Evolutionary conservation across 1,284 basidiomycete species (phyloP), one percentile per base, ranked within the genome.

Genomic region (Cystobasidium pallidum): DNA sequence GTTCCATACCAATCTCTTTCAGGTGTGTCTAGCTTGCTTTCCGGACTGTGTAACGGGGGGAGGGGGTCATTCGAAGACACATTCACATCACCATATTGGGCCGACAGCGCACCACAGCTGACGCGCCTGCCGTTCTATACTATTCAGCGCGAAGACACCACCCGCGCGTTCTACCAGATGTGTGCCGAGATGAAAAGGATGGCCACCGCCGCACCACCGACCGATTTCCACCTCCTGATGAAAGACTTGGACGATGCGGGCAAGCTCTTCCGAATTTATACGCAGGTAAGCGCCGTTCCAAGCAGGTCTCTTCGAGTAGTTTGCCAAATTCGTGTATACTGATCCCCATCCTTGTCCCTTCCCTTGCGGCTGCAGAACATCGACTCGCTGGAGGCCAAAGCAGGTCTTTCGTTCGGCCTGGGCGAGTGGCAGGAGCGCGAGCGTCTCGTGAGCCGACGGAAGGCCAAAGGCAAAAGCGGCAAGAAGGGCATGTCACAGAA

Each of bases 1-100:
- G 7, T 96, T 96, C 78, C 91, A 95, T 83, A 91, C 92, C 32
- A 89, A 89, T 32, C 89, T 94, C 15, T 91, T 96, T 80, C 88
- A 88, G 75, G 92, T 93, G 82, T 83, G 91, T 84, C n/a, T n/a
- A n/a, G n/a, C n/a, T 17, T 51, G 62, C 49, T 26, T 2, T n/a
- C 3, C 36, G 15, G 4, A 45, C 11, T 41, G 6, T 19, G 36
- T 17, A 39, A 13, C 36, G 21, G 11, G 28, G 36, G 32, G n/a
- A 19, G 55, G 32, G 8, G 7, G n/a, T 51, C 6, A 24, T 51
- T 6, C 49, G n/a, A 24, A 13, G 7, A 39, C 36, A 39, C 49
- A 24, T 51, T 7, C 7, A 24, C n/a, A n/a, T n/a, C n/a, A n/a
- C n/a, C n/a, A n/a, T n/a, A n/a, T n/a, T n/a, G n/a, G n/a, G n/a